These are phyloP conservation scores for Pulicaria dysenterica DNA, from an alignment of 129 eudicot genomes.

Conservation along the genomic window DNA sequence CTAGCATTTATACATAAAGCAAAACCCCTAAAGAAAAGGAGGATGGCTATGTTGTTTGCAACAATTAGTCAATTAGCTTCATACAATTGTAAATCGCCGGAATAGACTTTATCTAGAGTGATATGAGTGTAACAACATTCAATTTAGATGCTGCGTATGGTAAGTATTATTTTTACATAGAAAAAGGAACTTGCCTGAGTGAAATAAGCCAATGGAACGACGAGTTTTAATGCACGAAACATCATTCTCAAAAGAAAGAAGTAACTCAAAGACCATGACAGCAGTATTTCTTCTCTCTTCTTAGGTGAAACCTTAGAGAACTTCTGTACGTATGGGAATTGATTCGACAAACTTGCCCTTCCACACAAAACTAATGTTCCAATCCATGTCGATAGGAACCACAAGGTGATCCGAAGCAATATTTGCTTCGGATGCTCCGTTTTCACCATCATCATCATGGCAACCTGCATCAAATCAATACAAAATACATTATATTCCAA, in stretches of 20 bases:
- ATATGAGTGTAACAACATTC: too few species aligned
- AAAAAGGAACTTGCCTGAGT: conserved; percentile 36
- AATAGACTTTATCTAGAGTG: too few species aligned
- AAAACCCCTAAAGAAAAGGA: too few species aligned
- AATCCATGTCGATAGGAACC: conserved; percentile 30
- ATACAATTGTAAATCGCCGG: too few species aligned
- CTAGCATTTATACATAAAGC: too few species aligned
- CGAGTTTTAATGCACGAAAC: conserved; percentile 22
- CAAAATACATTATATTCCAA: not conserved
- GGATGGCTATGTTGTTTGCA: too few species aligned
- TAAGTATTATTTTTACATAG: too few species aligned
- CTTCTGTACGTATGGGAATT: conserved; percentile 36
- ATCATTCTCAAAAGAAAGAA: conserved; percentile 31
- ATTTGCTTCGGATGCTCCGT: conserved; percentile 36
- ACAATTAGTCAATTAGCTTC: too few species aligned
- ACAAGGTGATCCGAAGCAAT: conserved; percentile 24
- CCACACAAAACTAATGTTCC: conserved; percentile 42
- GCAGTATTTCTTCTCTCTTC: conserved; percentile 38
- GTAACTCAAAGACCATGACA: conserved; percentile 40
- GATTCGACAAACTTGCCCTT: conserved; percentile 35
- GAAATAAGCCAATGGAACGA: conserved; percentile 35
- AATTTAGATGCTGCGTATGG: too few species aligned
- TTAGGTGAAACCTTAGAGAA: conserved; percentile 31
- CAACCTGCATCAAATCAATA: conserved; percentile 23
- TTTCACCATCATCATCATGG: conserved; percentile 20